These are phyloP conservation scores for Rosellinia necatrix DNA, from an alignment of 2,329 filamentous ascomycete species.

Conservation along the genomic window DNA sequence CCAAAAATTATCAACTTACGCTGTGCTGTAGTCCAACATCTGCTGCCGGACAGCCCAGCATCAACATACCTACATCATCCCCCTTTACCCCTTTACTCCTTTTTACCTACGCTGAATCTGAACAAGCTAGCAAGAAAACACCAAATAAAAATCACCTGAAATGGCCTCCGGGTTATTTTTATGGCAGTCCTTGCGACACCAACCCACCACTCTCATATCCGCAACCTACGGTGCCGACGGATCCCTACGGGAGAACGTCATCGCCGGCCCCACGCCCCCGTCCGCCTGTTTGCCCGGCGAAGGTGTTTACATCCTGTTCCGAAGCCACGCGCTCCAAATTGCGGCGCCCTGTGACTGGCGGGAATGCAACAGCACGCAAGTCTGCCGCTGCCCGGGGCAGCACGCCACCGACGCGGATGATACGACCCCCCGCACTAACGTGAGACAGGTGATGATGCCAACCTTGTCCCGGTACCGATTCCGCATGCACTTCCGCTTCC, in stretches of 20 bases:
- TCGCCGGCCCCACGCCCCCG: slow-evolving; percentile 16
- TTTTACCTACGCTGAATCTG: no score
- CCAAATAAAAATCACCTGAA: background rate
- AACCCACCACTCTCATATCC: slow-evolving; percentile 22
- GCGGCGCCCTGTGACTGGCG: slow-evolving; percentile 29
- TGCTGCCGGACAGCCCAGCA: no score
- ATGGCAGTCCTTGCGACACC: slow-evolving; percentile 16
- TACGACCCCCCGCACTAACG: background rate
- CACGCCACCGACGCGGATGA: background rate
- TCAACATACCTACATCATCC: no score
- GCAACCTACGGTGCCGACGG: slow-evolving; percentile 16
- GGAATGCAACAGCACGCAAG: slow-evolving; percentile 21
- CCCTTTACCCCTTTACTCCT: no score
- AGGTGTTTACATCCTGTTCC: slow-evolving; percentile 30
- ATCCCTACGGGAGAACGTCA: slow-evolving; percentile 20
- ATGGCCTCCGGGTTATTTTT: slow-evolving; percentile 11
- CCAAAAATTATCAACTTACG: no score
- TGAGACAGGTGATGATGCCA: no score
- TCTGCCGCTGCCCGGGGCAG: slow-evolving; percentile 27
- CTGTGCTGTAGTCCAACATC: no score
- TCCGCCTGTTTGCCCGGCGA: slow-evolving; percentile 23
- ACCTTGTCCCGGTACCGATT: no score
- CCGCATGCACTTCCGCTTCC: no score
- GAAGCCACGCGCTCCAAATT: slow-evolving; percentile 32
- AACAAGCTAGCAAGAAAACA: no score